Evolutionary conservation across 225 moss, liverwort and hornwort species (phyloP).

Genomic region (Lunularia cruciata): DNA sequence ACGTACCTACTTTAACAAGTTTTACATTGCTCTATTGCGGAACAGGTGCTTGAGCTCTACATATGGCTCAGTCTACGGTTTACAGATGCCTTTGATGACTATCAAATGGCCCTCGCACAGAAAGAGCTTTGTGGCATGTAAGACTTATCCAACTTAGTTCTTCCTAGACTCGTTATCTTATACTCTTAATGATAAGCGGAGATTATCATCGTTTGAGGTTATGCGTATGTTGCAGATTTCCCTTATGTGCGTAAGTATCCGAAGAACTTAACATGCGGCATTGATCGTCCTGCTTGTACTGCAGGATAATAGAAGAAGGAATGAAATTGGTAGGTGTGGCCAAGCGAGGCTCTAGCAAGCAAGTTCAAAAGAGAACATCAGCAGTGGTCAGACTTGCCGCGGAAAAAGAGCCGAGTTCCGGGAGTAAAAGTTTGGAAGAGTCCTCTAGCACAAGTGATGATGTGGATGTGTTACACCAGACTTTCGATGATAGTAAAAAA

Average conservation of each 20-base stretch:
- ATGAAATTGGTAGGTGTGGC: conserved; percentile 34
- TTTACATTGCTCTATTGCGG: too few species aligned
- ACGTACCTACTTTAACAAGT: too few species aligned
- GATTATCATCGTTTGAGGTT: not conserved
- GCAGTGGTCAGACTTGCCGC: conserved; percentile 19
- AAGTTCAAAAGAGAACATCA: conserved; percentile 20
- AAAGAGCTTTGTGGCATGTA: conserved; percentile 43
- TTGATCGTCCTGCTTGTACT: too few species aligned
- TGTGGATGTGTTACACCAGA: too few species aligned
- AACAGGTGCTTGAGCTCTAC: conserved; percentile 44
- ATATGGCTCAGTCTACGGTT: conserved; percentile 40
- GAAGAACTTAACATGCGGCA: too few species aligned
- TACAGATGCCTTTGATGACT: conserved; percentile 36
- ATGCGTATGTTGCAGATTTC: not conserved
- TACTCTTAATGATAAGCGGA: not conserved
- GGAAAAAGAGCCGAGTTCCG: conserved; percentile 1
- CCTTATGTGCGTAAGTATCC: not conserved
- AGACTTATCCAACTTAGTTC: too few species aligned
- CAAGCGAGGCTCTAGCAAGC: conserved; percentile 27
- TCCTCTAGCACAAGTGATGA: too few species aligned
- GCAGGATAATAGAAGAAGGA: conserved; percentile 41
- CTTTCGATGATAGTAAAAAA: too few species aligned
- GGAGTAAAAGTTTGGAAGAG: too few species aligned
- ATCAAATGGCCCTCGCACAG: conserved; percentile 25
- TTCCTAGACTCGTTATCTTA: too few species aligned